Conservation (phyloP, 345 rosid species). For the Citrus glauca region DNA sequence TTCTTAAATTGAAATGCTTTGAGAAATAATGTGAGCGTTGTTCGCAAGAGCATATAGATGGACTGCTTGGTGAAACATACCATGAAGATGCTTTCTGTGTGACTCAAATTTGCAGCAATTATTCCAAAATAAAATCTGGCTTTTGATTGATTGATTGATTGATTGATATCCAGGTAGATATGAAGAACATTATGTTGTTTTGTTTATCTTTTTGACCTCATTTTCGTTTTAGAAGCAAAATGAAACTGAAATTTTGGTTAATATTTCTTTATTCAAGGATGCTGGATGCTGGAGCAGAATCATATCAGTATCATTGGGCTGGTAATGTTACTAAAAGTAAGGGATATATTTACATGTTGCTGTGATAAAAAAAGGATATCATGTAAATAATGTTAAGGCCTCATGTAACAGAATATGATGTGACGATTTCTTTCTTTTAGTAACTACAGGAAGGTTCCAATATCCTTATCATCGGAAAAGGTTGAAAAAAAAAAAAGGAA, state of each 20-base stretch:
- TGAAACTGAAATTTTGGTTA: not conserved
- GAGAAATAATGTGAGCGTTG: not conserved
- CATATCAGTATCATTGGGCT: not conserved
- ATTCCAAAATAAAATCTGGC: not conserved
- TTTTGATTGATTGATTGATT: too few relatives aligned
- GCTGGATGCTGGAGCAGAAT: not conserved
- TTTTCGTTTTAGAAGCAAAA: not conserved
- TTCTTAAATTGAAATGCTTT: not conserved
- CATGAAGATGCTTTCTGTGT: not conserved
- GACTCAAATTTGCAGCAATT: not conserved
- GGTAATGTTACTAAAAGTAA: too few relatives aligned
- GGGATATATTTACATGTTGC: not conserved
- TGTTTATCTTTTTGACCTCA: not conserved
- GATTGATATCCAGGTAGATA: not conserved
- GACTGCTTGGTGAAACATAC: too few relatives aligned
- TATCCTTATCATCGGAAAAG: too few relatives aligned
- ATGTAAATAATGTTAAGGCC: not conserved
- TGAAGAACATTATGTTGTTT: not conserved
- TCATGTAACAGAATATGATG: not conserved
- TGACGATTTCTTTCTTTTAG: not conserved
- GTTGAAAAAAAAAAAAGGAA: too few relatives aligned
- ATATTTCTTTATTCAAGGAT: not conserved
- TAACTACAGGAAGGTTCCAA: not conserved
- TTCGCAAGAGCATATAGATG: not conserved
- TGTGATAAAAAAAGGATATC: not conserved